Percentiles rank a stretch among this genome's conserved stretches.
phyloP scores from a whole-genome alignment of 805 yeast species.

The Ogataea chonburiensis region DNA sequence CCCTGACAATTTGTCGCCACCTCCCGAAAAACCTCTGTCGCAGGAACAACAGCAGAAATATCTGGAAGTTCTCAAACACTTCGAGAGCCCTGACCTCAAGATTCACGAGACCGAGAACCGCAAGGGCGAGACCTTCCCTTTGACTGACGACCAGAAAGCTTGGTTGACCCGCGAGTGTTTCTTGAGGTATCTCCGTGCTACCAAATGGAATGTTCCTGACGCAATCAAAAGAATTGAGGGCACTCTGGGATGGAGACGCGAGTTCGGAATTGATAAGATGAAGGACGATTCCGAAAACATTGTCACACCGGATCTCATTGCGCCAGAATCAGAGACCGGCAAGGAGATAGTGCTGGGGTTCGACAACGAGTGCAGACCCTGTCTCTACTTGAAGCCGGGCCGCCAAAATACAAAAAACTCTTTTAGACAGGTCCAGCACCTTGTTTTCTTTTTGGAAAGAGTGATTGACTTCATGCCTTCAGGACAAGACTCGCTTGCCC shows the following conservation, averaged over 20 bases:
- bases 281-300: slow-evolving; percentile 47
- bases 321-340: slow-evolving; percentile 83
- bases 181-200: slow-evolving; percentile 85
- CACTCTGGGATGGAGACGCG: slow-evolving; percentile 90
- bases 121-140: slow-evolving; percentile 36
- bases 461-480: slow-evolving; percentile 94
- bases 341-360: slow-evolving; percentile 89
- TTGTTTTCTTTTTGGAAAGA: slow-evolving; percentile 88
- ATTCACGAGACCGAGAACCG: slow-evolving; percentile 47
- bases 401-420: slow-evolving; percentile 92
- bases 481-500: slow-evolving; percentile 91
- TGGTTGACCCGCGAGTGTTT: slow-evolving; percentile 95
- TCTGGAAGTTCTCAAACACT: slow-evolving; percentile 58
- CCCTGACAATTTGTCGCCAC: slow-evolving; percentile 50
- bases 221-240: slow-evolving; percentile 73
- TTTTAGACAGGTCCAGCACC: slow-evolving; percentile 90
- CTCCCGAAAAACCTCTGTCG: slow-evolving; percentile 45
- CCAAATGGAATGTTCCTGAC: slow-evolving; percentile 78
- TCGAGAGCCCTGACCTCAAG: slow-evolving; percentile 49
- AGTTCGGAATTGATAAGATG: slow-evolving; percentile 65
- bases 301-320: slow-evolving; percentile 52
- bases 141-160: slow-evolving; percentile 62
- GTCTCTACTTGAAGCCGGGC: slow-evolving; percentile 89
- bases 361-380: slow-evolving; percentile 88
- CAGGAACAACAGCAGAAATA: slow-evolving; percentile 60